Base-by-base conservation (phyloP, 306 rosid species). In the Hippophae rhamnoides region DNA sequence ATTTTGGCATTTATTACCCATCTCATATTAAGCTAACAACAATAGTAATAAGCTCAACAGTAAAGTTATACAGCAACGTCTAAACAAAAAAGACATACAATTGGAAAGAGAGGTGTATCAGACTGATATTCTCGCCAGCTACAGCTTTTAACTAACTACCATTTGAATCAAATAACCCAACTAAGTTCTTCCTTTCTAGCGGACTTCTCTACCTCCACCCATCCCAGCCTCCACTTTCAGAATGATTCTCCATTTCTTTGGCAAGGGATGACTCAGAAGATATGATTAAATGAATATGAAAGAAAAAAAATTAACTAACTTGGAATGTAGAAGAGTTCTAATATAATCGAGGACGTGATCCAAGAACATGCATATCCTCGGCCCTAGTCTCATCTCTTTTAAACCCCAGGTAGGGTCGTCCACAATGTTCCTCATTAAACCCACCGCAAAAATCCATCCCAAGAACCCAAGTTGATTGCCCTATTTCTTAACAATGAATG, bases 1-100 rank as follows among this genome's bases (percentile, higher is more conserved):
- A 81, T 72, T 77, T 83, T 69, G 76, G 79, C 84, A 86, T 86
- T 89, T 89, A 89, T 89, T 89, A 76, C 79, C 80, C 86, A 76
- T 75, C 79, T 77, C 89, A 75, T 87, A 79, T 72, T 31, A 72
- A 78, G 77, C 84, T 82, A 76, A 76, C 79, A 81, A 77, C 56
- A 84, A 72, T 81, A 81, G 70, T 43, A 70, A 80, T 78, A 82
- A 83, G 81, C 82, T 83, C 86, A 69, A 75, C 76, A 77, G 78
- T 79, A 88, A 75, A 75, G 79, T 64, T 85, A 78, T 74, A 79
- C 77, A 63, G 55, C 82, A 83, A 73, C 79, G 74, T 74, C 38
- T 31, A 31, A 80, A 80, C 38, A 31, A 31, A 31, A 31, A 31
- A 4, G 38, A 60, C 68, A 66, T 67, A 70, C 68, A 73, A 78